Base-by-base conservation (phyloP, 2,329 filamentous ascomycete genomes). In the Aspergillus ochraceoroseus region DNA sequence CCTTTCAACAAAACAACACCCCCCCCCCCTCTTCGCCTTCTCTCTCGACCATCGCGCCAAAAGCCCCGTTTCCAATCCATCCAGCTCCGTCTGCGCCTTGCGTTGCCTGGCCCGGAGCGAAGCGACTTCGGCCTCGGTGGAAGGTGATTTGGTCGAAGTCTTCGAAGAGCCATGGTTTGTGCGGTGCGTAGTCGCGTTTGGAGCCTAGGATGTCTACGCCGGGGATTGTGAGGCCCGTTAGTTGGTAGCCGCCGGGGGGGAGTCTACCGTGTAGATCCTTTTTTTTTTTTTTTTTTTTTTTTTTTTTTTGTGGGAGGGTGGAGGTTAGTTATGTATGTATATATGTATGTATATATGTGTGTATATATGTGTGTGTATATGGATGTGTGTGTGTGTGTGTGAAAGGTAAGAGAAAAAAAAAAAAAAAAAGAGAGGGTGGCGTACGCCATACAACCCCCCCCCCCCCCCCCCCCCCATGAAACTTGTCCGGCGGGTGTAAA, bases 91-190 rank as follows among this genome's bases (percentile, higher is more conserved):
- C 50, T 78, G 74, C 5, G 72, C 71, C 9, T 63, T 53, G 1
- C 61, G 61, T 54, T 78, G 75, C 41, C 61, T 64, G 20, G 55
- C 52, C 13, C 70, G 62, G 11, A 77, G 72, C 7, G 55, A 50
- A 17, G 51, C 66, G 9, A 79, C 75, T 40, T 71, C 66, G 47
- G 77, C n/a, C n/a, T n/a, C n/a, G n/a, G n/a, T n/a, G 73, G 55
- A 74, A 79, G 0, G 68, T 73, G 13, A 79, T 62, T 29, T 76
- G 66, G 47, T 80, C 76, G 44, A 79, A 77, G 46, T 77, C 72
- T 33, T 71, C 64, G 49, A 77, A 79, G 2, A 79, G 62, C 70
- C 75, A 77, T 0, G 76, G 75, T 18, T 59, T 51, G 0, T 66
- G 57, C 0, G 64, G 47, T 2, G 56, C 62, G 49, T 76, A 79